These are phyloP conservation scores for Lichtheimia corymbifera DNA, from an alignment of 371 early-diverging fungal genomes.

Conservation along the genomic window DNA sequence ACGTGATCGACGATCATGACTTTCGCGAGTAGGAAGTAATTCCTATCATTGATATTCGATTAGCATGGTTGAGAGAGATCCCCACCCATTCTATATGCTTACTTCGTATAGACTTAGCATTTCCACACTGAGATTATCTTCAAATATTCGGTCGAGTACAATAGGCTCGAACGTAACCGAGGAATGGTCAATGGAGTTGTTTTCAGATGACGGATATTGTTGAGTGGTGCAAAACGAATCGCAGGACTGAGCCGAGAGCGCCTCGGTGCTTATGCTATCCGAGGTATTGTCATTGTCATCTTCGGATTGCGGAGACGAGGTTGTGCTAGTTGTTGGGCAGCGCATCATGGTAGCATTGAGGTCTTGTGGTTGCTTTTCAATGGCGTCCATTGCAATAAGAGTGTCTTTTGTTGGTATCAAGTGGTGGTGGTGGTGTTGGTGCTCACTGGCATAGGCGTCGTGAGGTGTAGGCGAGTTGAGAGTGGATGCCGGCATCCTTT, in stretches of 20 bases:
- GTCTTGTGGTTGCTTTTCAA: not conserved
- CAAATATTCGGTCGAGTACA: constrained; percentile 7
- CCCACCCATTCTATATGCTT: constrained; percentile 1
- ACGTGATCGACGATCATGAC: constrained; percentile 50
- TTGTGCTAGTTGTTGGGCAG: constrained; percentile 13
- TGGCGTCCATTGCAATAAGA: not conserved
- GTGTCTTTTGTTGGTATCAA: not conserved
- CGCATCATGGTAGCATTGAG: constrained; percentile 15
- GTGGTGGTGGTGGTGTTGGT: constrained; percentile 1
- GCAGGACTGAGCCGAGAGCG: constrained; percentile 15
- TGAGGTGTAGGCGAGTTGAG: constrained; percentile 9
- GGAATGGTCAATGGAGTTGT: not conserved
- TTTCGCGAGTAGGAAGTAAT: constrained; percentile 60
- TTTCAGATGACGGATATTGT: constrained; percentile 14
- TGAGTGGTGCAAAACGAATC: constrained; percentile 16
- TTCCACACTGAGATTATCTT: constrained; percentile 20
- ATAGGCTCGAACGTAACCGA: constrained; percentile 2
- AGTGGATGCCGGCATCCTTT: constrained; percentile 16
- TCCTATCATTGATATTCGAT: constrained; percentile 16
- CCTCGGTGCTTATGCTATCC: constrained; percentile 10
- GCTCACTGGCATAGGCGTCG: not conserved
- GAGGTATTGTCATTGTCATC: constrained; percentile 16
- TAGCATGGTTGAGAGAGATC: not conserved
- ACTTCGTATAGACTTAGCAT: constrained; percentile 35
- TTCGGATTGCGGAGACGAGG: constrained; percentile 17